Base-by-base conservation (phyloP, 2,329 filamentous ascomycete genomes). In the Delphinella strobiligena region DNA sequence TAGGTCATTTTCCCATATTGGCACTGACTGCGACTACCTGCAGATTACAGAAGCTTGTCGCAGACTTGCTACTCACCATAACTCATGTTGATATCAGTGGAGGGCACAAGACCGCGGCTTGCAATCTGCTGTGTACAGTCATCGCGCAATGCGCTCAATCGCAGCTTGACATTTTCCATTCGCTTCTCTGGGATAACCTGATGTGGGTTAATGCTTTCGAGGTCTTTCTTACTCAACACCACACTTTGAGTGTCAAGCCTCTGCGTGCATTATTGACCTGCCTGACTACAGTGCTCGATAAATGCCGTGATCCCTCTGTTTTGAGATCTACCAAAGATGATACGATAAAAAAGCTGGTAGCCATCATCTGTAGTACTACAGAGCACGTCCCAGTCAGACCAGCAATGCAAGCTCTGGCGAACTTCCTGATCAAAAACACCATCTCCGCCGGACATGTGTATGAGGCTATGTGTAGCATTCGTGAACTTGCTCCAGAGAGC, bases 331-430 rank as follows among this genome's bases (percentile, higher is more conserved):
- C 27, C 17, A 36, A n/a, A n/a, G n/a, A 11, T 22, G 19, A 2
- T 41, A 42, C 36, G 35, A 17, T 27, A 32, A 24, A 12, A 29
- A 37, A 11, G 40, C 41, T 37, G 29, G 34, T 31, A 34, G 41
- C 29, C 48, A 48, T 16, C 49, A 53, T 11, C 17, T 39, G 3
- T 38, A 54, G 17, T 50, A 61, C 14, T 48, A 55, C 27, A 7
- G 35, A 24, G 30, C 45, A 46, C 19, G 34, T 30, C n/a, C 40
- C 44, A 37, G 75, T 78, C 31, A 85, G 85, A 54, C 80, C 80
- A 27, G 74, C 78, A 5, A 71, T 86, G 45, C 78, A 79, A 51
- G 72, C 72, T 12, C 61, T 85, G 29, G 76, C 81, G 35, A 71
- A 78, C 50, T 72, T 86, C 41, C 53, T 86, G 3, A 62, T 67